Evolutionary conservation across 306 rosid species (phyloP), one percentile per base, ranked within the genome.

Genomic region (Quercus berberidifolia): DNA sequence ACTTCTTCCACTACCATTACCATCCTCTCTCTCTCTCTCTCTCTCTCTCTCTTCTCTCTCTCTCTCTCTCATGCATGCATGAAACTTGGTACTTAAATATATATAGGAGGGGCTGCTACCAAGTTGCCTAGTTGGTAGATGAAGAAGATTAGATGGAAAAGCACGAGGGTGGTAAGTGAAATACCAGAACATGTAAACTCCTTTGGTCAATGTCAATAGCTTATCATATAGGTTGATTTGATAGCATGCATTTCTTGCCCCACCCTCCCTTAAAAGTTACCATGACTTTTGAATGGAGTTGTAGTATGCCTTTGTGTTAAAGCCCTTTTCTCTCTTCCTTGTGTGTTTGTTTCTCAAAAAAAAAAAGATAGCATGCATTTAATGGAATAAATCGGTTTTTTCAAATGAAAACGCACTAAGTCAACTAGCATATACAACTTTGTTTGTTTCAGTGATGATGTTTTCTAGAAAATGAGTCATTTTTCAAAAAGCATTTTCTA

Each of bases 291-390:
- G 38, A 33, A 0, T 5, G 0, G 0, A 33, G 0, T 33, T 33
- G 1, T 33, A 0, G 2, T 5, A 0, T 33, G 2, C 0, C 0
- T 33, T 33, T 33, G 0, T 33, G 2, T 33, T 33, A 33, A 0
- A 33, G 1, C 0, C 0, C 0, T 0, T 5, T 33, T 5, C 38
- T 33, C 38, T 33, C 7, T 33, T 33, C 1, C 38, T 33, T 33
- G 7, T 33, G 7, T 33, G 38, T 33, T 33, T 33, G 38, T 33
- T 33, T 33, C 38, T 5, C 0, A 5, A 5, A 33, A 33, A 33
- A 33, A 33, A 33, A 33, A 33, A 20, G 3, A 38, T 38, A 38
- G 46, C 46, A 38, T 7, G 46, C 46, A 38, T 38, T 8, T 38
- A 38, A 38, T 38, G 3, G 11, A 12, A 12, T 10, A 49, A 3